These are phyloP conservation scores for Phytophthora pini DNA, from an alignment of 352 stramenopile species.

Conservation along the genomic window DNA sequence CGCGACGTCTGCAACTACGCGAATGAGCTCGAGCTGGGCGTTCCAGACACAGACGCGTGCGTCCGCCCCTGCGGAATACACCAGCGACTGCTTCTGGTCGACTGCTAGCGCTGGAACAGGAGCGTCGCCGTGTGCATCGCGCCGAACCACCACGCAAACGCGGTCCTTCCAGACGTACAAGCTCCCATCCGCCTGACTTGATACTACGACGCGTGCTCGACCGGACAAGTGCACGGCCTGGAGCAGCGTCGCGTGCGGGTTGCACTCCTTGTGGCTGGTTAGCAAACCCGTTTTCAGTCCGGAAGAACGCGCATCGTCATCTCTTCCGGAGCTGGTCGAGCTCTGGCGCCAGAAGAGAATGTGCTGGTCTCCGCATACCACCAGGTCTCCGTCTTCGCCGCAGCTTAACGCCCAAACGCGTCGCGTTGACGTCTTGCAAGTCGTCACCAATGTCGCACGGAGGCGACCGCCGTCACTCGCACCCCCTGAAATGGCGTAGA, in stretches of 20 bases:
- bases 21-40: constrained; percentile 51
- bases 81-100: constrained; percentile 52
- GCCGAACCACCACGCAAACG: constrained; percentile 58
- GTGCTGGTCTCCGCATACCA: constrained; percentile 70
- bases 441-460: constrained; percentile 56
- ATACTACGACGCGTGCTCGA: constrained; percentile 59
- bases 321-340: constrained; percentile 4
- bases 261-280: constrained; percentile 54
- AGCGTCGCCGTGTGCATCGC: constrained; percentile 48
- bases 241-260: constrained; percentile 47
- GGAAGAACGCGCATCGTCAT: constrained; percentile 27
- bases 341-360: constrained; percentile 68
- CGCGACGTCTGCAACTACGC: constrained; percentile 41
- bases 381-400: constrained; percentile 59
- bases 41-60: constrained; percentile 68
- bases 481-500: constrained; percentile 63
- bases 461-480: constrained; percentile 38
- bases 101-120: constrained; percentile 54
- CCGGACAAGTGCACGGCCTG: constrained; percentile 41
- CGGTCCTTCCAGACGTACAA: constrained; percentile 82
- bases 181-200: constrained; percentile 70
- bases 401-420: constrained; percentile 65
- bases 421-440: constrained; percentile 75
- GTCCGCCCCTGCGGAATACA: constrained; percentile 72
- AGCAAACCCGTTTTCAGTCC: constrained; percentile 75